phyloP scores from a whole-genome alignment of 257 asterid species.

The Fraxinus excelsior region DNA sequence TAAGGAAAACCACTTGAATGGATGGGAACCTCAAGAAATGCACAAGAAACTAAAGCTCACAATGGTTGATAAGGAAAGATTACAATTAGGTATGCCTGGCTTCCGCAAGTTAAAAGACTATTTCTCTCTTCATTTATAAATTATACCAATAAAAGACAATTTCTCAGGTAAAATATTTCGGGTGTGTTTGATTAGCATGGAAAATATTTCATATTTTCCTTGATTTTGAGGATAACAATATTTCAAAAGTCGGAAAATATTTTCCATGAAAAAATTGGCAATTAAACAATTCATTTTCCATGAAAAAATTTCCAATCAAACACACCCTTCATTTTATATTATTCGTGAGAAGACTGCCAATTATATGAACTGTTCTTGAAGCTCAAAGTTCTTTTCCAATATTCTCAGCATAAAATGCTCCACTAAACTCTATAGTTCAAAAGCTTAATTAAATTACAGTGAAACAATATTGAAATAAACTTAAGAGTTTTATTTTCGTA shows the following conservation, averaged over 20 bases:
- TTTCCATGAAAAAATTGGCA: no score
- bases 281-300: no score
- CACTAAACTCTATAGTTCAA: constrained; percentile 1
- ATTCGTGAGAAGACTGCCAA: constrained; percentile 7
- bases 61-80: neutral
- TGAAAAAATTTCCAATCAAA: no score
- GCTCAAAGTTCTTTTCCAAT: neutral
- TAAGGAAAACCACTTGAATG: neutral
- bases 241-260: no score
- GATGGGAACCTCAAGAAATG: neutral
- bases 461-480: neutral
- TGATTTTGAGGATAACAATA: no score
- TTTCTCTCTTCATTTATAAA: neutral
- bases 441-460: neutral
- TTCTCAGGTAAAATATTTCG: neutral
- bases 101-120: neutral
- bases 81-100: neutral
- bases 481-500: neutral
- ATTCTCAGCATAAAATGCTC: constrained; percentile 8
- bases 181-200: no score
- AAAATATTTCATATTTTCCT: no score
- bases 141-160: neutral
- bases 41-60: neutral
- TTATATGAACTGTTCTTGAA: constrained; percentile 2
- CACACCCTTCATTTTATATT: neutral